Evolutionary conservation across 2,329 filamentous ascomycete genomes (phyloP), one percentile per base, ranked within the genome.

Genomic region (Apiospora arundinis): DNA sequence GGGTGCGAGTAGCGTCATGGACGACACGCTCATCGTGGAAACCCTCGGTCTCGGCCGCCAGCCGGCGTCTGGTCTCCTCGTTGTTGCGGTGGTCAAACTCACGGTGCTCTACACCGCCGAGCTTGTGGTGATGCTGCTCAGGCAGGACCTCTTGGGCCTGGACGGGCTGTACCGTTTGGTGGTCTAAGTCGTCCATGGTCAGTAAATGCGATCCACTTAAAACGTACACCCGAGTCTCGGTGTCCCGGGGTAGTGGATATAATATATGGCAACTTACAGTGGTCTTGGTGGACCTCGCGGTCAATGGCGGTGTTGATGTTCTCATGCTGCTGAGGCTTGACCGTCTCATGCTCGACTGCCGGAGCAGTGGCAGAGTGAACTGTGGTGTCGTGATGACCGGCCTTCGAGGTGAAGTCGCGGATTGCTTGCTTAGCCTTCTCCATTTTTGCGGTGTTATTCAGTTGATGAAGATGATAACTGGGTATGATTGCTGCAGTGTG

Each of bases 231-330:
- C 45, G 45, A 16, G 0, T 48, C 21, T 21, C 45, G 21, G 18
- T 48, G 1, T 46, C 2, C 45, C 45, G 2, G 18, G 18, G 8
- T 18, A 18, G 5, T 18, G 21, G 18, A 32, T 6, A 18, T 7
- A n/a, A 12, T n/a, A n/a, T 8, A 23, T 11, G 4, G 56, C 4
- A 7, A n/a, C 56, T 63, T 40, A 40, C 56, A 90, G 76, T 93
- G 92, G 72, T 93, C 89, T 78, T 93, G 91, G 78, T 93, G 91
- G 4, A 93, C 83, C 76, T 93, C 92, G 75, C 88, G 88, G 78
- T 93, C 90, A 37, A 93, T 80, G 8, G 90, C 91, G 1, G 88
- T 91, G 25, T 83, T 85, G 12, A 89, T 75, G n/a, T 91, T 81
- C 77, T 93, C 90, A 70, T 92, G 90, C 52, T 86, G 80, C n/a